These are phyloP conservation scores for Chaetomiaceae sp. DNA, from an alignment of 2,329 filamentous ascomycete genomes.

Conservation along the genomic window DNA sequence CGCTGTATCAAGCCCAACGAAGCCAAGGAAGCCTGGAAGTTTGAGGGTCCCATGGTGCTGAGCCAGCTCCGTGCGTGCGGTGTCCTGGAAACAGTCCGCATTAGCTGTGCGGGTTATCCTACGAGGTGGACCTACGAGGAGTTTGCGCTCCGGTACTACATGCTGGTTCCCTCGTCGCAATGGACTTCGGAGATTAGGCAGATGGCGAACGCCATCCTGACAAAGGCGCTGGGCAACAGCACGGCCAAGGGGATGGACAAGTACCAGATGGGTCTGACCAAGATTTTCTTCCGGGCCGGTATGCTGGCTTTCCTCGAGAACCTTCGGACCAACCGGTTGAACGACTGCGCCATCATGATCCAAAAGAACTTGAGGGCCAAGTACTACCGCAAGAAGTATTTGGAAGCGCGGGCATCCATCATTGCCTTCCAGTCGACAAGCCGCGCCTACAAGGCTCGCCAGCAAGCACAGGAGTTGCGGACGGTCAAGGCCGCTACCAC, in stretches of 20 bases:
- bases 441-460: conserved; percentile 73
- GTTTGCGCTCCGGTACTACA: conserved; percentile 96
- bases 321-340: conserved; percentile 80
- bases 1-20: conserved; percentile 99
- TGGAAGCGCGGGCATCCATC: conserved; percentile 79
- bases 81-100: conserved; percentile 96
- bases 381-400: conserved; percentile 87
- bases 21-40: conserved; percentile 93
- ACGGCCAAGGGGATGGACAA: conserved; percentile 76
- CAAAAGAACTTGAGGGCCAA: conserved; percentile 97
- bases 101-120: conserved; percentile 94
- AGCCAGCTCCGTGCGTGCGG: conserved; percentile 96
- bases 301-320: conserved; percentile 99
- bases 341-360: conserved; percentile 93
- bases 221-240: conserved; percentile 76
- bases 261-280: conserved; percentile 94
- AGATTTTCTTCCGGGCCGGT: conserved; percentile 98
- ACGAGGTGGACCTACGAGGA: conserved; percentile 99
- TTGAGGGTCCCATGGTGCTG: conserved; percentile 97
- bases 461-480: conserved; percentile 72
- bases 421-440: conserved; percentile 73
- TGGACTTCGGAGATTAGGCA: conserved; percentile 93
- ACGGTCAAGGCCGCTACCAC: conserved; percentile 83
- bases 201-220: conserved; percentile 90
- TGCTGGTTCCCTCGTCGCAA: conserved; percentile 82